Conservation (phyloP, 257 asterid genomes). For the Solanum verrucosum region DNA sequence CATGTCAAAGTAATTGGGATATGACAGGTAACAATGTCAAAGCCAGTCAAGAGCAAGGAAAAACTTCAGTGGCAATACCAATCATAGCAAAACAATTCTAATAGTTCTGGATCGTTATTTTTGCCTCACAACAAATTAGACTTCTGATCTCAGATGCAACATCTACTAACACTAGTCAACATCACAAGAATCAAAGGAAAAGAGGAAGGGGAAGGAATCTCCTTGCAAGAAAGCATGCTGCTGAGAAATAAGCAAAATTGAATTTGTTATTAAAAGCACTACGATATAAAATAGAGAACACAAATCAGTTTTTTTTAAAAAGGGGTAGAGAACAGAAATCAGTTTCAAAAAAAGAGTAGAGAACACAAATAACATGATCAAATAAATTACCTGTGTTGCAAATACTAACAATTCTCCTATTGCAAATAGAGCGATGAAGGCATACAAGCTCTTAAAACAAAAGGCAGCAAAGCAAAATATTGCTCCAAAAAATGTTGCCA, state of each 20-base stretch:
- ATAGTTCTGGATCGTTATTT: not conserved
- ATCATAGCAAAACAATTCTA: not conserved
- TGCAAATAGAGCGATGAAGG: conserved; percentile 53
- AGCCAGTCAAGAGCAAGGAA: not conserved
- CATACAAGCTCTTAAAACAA: conserved; percentile 64
- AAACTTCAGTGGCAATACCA: not conserved
- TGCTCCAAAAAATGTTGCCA: conserved; percentile 58
- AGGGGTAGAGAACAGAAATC: too few species aligned
- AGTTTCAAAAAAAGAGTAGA: not conserved
- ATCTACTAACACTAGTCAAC: not conserved
- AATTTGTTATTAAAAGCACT: not conserved
- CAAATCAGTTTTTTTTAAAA: not conserved
- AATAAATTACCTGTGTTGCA: conserved; percentile 74
- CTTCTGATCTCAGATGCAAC: not conserved
- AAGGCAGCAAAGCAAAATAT: conserved; percentile 77
- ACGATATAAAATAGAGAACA: not conserved
- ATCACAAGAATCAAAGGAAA: not conserved
- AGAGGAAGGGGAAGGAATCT: not conserved
- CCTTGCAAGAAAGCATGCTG: not conserved
- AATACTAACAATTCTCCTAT: conserved; percentile 76
- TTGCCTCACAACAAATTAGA: not conserved
- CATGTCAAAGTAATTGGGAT: not conserved
- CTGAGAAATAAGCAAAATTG: not conserved
- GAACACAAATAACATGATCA: not conserved
- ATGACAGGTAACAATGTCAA: not conserved